These are phyloP conservation scores for Aspergillus haitiensis DNA, from an alignment of 495 filamentous ascomycete genomes.

Conservation along the genomic window DNA sequence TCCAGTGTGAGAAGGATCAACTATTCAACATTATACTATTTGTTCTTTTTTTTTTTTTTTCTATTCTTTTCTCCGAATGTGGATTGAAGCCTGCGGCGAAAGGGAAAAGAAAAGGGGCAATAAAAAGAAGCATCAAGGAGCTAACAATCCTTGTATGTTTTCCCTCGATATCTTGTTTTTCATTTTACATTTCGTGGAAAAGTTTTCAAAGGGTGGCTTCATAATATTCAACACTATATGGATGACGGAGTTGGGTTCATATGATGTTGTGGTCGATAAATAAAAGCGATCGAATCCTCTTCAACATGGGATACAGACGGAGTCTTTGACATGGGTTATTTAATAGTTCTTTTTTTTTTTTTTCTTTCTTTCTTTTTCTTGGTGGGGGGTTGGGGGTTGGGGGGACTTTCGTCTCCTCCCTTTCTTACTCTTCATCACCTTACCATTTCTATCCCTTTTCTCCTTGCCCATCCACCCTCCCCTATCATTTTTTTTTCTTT, in stretches of 20 bases:
- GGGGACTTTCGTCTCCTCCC: too few relatives aligned
- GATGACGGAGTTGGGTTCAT: conserved; percentile 31
- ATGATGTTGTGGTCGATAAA: conserved; percentile 4
- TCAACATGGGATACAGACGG: conserved; percentile 34
- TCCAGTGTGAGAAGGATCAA: conserved; percentile 26
- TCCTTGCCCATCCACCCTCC: conserved; percentile 4
- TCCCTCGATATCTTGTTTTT: too few relatives aligned
- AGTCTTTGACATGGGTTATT: conserved; percentile 25
- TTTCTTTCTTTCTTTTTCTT: conserved; percentile 11
- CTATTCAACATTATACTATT: conserved; percentile 42
- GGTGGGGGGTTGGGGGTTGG: too few relatives aligned
- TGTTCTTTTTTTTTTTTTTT: conserved; percentile 12
- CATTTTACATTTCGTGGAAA: too few relatives aligned
- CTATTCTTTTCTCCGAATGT: neutral
- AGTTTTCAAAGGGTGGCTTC: conserved; percentile 9
- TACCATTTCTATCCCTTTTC: too few relatives aligned
- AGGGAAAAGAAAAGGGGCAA: neutral
- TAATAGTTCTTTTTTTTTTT: conserved; percentile 10
- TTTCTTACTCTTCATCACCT: too few relatives aligned
- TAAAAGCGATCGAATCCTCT: conserved; percentile 30
- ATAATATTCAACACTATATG: conserved; percentile 32
- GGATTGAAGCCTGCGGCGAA: conserved; percentile 7
- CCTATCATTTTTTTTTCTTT: conserved; percentile 15
- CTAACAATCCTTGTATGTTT: neutral
- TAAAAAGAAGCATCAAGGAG: too few relatives aligned